These are phyloP conservation scores for Apophysomyces trapeziformis DNA, from an alignment of 371 early-diverging fungal genomes.

Conservation along the genomic window DNA sequence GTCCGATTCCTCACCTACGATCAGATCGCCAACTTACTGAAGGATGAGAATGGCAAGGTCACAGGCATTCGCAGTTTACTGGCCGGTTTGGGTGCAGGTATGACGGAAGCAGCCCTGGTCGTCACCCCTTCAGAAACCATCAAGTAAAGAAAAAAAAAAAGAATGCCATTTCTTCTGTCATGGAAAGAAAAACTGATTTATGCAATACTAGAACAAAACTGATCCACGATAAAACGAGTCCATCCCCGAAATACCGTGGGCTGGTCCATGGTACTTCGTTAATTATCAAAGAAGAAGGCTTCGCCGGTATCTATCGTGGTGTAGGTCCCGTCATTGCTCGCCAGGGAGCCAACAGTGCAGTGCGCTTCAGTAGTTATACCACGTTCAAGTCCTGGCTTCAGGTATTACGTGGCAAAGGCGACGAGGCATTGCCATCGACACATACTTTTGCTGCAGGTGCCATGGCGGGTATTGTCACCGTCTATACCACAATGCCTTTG, in stretches of 20 bases:
- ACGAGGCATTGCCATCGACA: conserved; percentile 63
- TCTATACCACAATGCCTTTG: conserved; percentile 93
- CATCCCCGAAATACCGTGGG: conserved; percentile 77
- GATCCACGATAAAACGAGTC: conserved; percentile 76
- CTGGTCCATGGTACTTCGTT: conserved; percentile 71
- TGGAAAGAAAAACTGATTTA: conserved; percentile 18
- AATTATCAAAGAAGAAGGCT: conserved; percentile 77
- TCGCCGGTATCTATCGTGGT: conserved; percentile 90
- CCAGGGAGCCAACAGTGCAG: conserved; percentile 93
- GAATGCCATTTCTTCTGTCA: background rate
- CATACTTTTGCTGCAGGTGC: conserved; percentile 78
- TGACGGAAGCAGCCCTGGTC: conserved; percentile 83
- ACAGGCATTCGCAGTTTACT: conserved; percentile 68
- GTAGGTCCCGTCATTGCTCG: conserved; percentile 88
- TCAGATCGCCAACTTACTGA: conserved; percentile 72
- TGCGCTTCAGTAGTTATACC: conserved; percentile 86
- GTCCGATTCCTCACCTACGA: conserved; percentile 92
- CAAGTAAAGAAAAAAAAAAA: conserved; percentile 60
- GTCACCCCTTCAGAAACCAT: conserved; percentile 94
- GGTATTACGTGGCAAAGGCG: conserved; percentile 39
- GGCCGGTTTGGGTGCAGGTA: conserved; percentile 91
- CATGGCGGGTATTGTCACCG: conserved; percentile 88
- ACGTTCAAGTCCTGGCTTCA: conserved; percentile 69
- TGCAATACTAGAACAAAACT: conserved; percentile 70
- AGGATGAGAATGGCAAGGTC: conserved; percentile 73